Conservation (phyloP, 2,329 filamentous ascomycete genomes). For the Trichoderma gracile region DNA sequence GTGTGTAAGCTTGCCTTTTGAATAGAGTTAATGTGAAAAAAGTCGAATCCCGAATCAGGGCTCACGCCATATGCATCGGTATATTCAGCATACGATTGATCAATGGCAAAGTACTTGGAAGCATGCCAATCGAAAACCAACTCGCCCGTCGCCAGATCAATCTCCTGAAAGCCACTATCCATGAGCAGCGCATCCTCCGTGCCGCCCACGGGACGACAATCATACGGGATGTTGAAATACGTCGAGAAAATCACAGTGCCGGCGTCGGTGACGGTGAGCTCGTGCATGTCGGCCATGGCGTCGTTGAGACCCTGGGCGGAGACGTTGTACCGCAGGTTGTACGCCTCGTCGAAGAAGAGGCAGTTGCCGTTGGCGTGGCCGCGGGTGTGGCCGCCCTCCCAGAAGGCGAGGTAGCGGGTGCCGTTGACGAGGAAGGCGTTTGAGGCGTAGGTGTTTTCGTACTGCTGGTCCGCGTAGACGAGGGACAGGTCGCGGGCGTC, state of each 20-base stretch:
- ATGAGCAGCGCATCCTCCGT: constrained; percentile 5
- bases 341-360: constrained; percentile 16
- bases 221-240: constrained; percentile 9
- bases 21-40: constrained; percentile 15
- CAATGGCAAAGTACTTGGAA: not conserved
- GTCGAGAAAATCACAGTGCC: constrained; percentile 6
- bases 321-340: constrained; percentile 31
- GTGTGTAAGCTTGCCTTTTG: not conserved
- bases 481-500: constrained; percentile 5
- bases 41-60: constrained; percentile 9
- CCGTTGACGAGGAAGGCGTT: not conserved
- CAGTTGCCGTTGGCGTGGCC: constrained; percentile 13
- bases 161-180: constrained; percentile 17
- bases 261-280: not conserved
- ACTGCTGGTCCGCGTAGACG: constrained; percentile 10
- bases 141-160: not conserved
- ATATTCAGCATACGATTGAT: not conserved
- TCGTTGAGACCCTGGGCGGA: constrained; percentile 40
- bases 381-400: constrained; percentile 12
- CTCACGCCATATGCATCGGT: not conserved
- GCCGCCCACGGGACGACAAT: not conserved
- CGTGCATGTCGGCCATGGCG: constrained; percentile 33
- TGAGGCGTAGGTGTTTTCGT: constrained; percentile 13
- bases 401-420: constrained; percentile 8
- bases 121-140: constrained; percentile 15